Base-by-base conservation (phyloP, 805 yeast species). In the Candida piceae region DNA sequence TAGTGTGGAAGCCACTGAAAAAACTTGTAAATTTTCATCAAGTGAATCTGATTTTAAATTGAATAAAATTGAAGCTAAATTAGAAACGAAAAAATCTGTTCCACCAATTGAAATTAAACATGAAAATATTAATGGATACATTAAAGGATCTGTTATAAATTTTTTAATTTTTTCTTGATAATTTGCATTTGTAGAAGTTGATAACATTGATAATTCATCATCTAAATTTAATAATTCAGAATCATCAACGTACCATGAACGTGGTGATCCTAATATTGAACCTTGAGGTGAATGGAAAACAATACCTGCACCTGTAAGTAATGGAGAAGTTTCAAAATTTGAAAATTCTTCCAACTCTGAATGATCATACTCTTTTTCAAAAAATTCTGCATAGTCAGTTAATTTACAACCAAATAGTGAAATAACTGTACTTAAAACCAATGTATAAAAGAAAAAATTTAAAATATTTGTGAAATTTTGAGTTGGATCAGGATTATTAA, bases 41-140 rank as follows among this genome's bases (percentile, higher is more conserved):
- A 57, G 33, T 2, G 47, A 27, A 16, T 35, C 21, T 2, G 45
- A 35, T 13, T 48, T 23, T 12, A 57, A 37, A 32, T 52, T 53
- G 11, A 31, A 42, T 28, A 58, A 41, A n/a, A 60, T 53, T 5
- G 65, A 55, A 36, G 89, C 89, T 70, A 89, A 72, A 54, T 89
- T 86, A 38, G 87, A 83, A 46, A 85, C 76, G 58, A 80, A 88
- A 70, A 88, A 82, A 51, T 89, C 97, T 34, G 86, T 68, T 1
- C 95, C 88, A 0, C 97, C 96, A 28, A 86, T 63, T 18, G 82
- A 75, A 32, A 84, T 62, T 21, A 87, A 63, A 41, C 87, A 73
- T 11, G 87, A 74, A 5, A 72, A 40, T 25, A 84, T 65, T 16
- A 87, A 62, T 2, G 83, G 53, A 69, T 87, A 84, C 36, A 87